Evolutionary conservation across 2,329 filamentous ascomycete species (phyloP), one percentile per base, ranked within the genome.

Genomic region (Thielaviopsis punctulata): DNA sequence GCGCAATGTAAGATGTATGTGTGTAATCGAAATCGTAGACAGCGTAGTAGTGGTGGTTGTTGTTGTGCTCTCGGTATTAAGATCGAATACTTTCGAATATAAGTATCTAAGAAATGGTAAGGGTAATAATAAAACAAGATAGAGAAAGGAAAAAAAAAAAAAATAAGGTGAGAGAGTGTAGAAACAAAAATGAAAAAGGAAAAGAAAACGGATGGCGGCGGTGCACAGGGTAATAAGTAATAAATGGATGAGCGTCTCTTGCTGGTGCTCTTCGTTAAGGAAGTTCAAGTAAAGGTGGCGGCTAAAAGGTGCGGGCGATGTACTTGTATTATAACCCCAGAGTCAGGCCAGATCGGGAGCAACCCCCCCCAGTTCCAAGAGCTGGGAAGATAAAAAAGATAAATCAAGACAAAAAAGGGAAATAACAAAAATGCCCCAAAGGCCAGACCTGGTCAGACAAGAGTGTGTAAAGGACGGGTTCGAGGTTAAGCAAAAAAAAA

Each of bases 121-220:
- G 48, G 24, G 52, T 27, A 47, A 51, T 54, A 51, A 54, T 54
- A 54, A 21, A 24, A 43, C 13, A 52, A 36, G 13, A 23, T 18
- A 49, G 22, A 13, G 23, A 49, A 3, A 44, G 12, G n/a, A 22
- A 18, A 22, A 41, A 22, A 41, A 49, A 27, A 49, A 5, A 44
- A 45, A 44, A 15, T 23, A 27, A 50, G 13, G 7, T 36, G 30
- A 12, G 13, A 36, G 30, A 36, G 12, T 15, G 15, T 6, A 36
- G n/a, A 36, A n/a, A 36, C 30, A n/a, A 36, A 45, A 9, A 51
- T 24, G 27, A 24, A 19, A 22, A 30, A 19, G 23, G 21, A 24
- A 19, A n/a, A 41, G 44, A 30, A 36, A n/a, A 45, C 18, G n/a
- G 9, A 46, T 36, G 45, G 23, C 21, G 13, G 10, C 19, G 24